Base-by-base conservation (phyloP, 2,329 filamentous ascomycete genomes). In the Tolypocladium tundrense region DNA sequence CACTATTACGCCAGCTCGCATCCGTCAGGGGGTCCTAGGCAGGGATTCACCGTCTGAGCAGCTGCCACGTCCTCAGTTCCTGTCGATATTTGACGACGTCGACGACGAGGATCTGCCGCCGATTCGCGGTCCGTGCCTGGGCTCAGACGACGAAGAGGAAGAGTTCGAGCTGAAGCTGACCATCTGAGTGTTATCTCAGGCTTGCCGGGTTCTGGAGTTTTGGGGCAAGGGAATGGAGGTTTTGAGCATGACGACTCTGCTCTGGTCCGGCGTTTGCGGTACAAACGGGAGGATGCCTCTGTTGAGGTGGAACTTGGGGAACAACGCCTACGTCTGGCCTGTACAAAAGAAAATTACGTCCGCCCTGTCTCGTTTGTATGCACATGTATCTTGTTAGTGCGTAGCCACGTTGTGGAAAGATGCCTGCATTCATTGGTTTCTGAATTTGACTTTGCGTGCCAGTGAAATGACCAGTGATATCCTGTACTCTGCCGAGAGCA, bases 31-130 rank as follows among this genome's bases (percentile, higher is more conserved):
- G 45, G 57, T 61, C 39, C 65, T 60, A 31, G 64, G 61, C 53
- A 57, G 60, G 53, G 59, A 62, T 41, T 53, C 52, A 14, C 9
- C 37, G 16, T 55, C 24, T 19, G 64, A 64, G 11, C 59, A 57
- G 57, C 68, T 71, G 58, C 62, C 72, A 52, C 76, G 73, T 31
- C 80, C 82, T 0, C 75, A 78, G 3, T 85, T 86, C 64, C 70
- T 84, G 51, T 79, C 77, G 16, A 82, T 86, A 27, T 86, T 87
- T 64, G 78, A 84, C 31, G 77, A 79, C 8, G 74, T 78, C n/a
- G 70, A 74, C 16, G 72, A 75, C 6, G 72, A 72, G 14, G 65
- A 73, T 51, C 65, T 73, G 63, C 60, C 68, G 54, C 65, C 65
- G 67, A 58, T 68, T 24, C 62, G 55, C 33, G 57, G 55, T 1